Base-by-base conservation (phyloP, 2,329 filamentous ascomycete genomes). In the Colletotrichum salicis region DNA sequence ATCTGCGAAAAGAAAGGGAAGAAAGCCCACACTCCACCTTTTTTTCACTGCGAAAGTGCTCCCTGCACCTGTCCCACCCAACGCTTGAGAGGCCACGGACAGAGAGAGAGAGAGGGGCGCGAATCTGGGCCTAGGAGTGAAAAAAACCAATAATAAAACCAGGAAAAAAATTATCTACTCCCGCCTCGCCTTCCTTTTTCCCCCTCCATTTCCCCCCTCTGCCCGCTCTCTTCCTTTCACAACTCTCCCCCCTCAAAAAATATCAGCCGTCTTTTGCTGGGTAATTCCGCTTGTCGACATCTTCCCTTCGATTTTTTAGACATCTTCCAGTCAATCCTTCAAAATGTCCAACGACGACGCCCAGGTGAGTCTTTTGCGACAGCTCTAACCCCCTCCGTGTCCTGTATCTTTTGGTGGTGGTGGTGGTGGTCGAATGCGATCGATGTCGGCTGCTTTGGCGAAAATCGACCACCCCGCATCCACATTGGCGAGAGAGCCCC, bases 321-420 rank as follows among this genome's bases (percentile, higher is more conserved):
- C 75, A 74, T 73, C 67, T 74, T 73, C 67, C 54, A 73, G 74
- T 75, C 73, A 84, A 82, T 82, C 81, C 81, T 81, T 85, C 87
- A 89, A 83, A 79, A 90, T 90, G 88, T 82, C 88, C 78, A 63
- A 63, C 60, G 87, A 89, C 75, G 87, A 83, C 75, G 79, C 80
- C 74, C 80, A 88, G 80, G 87, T 89, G 84, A 85, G 87, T 82
- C 54, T 56, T 52, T 67, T 64, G 59, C 68, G 56, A 61, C 62
- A 66, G 74, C 58, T 67, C 58, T 67, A 64, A 48, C 73, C 58
- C 35, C 57, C 61, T 64, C 54, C 52, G 51, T 55, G 33, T 37
- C 62, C 58, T 57, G 63, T 60, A 71, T 55, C 72, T 73, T 73
- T 76, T 74, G 37, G 37, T 48, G 41, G 41, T 48, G 41, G 19